Conservation (phyloP, 176 grass and related monocot species). For the Triticum dicoccoides region DNA sequence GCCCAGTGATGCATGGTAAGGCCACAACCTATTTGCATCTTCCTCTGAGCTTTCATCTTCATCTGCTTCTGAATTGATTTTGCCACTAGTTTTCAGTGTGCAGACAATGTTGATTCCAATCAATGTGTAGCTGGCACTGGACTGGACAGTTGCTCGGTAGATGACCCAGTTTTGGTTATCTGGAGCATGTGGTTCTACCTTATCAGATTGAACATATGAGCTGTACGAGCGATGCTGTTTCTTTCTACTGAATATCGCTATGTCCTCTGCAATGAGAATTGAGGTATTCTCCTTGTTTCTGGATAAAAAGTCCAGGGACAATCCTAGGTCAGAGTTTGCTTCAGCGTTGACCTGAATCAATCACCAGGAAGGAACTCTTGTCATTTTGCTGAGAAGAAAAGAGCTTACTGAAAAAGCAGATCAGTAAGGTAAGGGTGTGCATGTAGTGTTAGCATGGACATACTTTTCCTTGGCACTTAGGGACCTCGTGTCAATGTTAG, state of each 20-base stretch:
- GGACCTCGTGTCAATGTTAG: not conserved
- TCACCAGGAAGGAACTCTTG: not conserved
- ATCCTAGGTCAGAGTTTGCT: conserved; percentile 48
- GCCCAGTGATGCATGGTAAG: conserved; percentile 57
- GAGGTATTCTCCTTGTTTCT: conserved; percentile 29
- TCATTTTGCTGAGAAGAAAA: not conserved
- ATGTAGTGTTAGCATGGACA: not conserved
- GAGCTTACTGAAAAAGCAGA: not conserved
- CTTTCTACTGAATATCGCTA: conserved; percentile 38
- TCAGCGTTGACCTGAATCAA: conserved; percentile 57
- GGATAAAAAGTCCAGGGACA: conserved; percentile 63
- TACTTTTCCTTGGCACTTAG: not conserved
- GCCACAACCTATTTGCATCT: not conserved
- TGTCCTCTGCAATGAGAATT: conserved; percentile 59
- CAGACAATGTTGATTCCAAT: conserved; percentile 57
- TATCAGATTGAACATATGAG: conserved; percentile 55
- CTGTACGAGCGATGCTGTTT: conserved; percentile 32
- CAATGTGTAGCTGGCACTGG: conserved; percentile 39
- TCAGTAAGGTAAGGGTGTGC: not conserved
- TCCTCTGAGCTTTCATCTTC: not conserved
- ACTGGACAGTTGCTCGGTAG: conserved; percentile 46
- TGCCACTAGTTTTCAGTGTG: conserved; percentile 35
- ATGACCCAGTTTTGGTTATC: conserved; percentile 44
- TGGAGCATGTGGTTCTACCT: not conserved
- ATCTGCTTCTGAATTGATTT: conserved; percentile 15